A percentile compares a stretch with the other conserved stretches of the same genome.
These are phyloP conservation scores for Xylaria longipes DNA, from an alignment of 495 filamentous ascomycete species.

Conservation along the genomic window DNA sequence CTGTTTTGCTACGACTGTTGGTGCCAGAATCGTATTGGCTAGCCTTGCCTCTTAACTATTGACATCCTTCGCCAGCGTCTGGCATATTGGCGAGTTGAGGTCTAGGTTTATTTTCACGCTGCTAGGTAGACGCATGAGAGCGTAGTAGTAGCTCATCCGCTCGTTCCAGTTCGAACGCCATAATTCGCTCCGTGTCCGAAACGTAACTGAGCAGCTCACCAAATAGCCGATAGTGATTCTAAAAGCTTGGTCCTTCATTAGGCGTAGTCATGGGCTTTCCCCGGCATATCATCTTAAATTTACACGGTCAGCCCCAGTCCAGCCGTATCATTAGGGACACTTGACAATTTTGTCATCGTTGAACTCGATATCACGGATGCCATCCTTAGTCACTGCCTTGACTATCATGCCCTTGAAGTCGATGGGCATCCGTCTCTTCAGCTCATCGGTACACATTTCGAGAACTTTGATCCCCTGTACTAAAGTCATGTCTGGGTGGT, in stretches of 20 bases:
- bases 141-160: not conserved
- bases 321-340: conserved; percentile 56
- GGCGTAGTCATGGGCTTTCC: conserved; percentile 25
- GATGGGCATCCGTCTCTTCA: conserved; percentile 93
- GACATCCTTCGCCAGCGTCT: not conserved
- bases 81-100: not conserved
- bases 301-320: conserved; percentile 32
- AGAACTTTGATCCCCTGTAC: conserved; percentile 90
- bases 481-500: conserved; percentile 88
- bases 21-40: not conserved
- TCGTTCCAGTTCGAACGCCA: not conserved
- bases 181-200: not conserved
- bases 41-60: not conserved
- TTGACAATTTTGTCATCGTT: conserved; percentile 77
- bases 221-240: not conserved
- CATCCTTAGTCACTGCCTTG: conserved; percentile 93
- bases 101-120: not conserved
- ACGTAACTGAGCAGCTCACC: not conserved
- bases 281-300: conserved; percentile 31
- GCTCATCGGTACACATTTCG: conserved; percentile 92
- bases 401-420: conserved; percentile 97
- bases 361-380: conserved; percentile 79
- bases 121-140: not conserved
- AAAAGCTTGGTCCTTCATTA: conserved; percentile 29
- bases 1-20: not conserved